These are phyloP conservation scores for Chytriomyces confervae DNA, from an alignment of 192 early-diverging fungal species.

Conservation along the genomic window DNA sequence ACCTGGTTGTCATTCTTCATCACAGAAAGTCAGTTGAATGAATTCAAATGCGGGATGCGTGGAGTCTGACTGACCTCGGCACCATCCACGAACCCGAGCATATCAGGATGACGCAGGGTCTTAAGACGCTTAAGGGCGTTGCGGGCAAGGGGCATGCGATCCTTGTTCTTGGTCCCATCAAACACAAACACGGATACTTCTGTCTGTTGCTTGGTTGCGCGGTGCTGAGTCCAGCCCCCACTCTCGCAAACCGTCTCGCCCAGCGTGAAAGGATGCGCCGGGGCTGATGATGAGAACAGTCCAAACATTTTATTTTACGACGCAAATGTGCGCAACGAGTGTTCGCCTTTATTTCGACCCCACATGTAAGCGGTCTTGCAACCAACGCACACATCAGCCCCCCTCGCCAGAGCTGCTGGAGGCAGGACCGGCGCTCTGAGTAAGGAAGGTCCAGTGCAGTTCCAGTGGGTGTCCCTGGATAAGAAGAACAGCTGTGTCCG, in stretches of 20 bases:
- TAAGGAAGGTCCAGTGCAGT: too few relatives aligned
- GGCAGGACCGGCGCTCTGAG: too few relatives aligned
- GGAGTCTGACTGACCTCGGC: conserved; percentile 66
- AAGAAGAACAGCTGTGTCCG: too few relatives aligned
- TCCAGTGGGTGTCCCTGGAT: too few relatives aligned
- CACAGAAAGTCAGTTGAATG: neutral
- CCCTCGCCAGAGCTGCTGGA: too few relatives aligned
- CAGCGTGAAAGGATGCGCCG: conserved; percentile 27
- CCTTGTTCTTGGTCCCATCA: conserved; percentile 67
- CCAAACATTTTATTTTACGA: neutral
- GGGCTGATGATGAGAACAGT: neutral
- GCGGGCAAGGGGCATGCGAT: conserved; percentile 80
- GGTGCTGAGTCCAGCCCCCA: conserved; percentile 31
- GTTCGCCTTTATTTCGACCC: too few relatives aligned
- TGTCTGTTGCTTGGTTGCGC: conserved; percentile 62
- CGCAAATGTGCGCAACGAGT: too few relatives aligned
- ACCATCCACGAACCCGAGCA: conserved; percentile 86
- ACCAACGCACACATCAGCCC: too few relatives aligned
- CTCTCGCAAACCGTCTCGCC: neutral
- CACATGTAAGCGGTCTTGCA: too few relatives aligned
- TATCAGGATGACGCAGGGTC: conserved; percentile 89
- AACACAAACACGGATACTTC: conserved; percentile 78
- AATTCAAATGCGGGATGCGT: neutral
- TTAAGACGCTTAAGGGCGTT: conserved; percentile 86
- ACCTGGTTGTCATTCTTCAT: conserved; percentile 72